Percentiles rank a stretch among this genome's conserved stretches.
These are phyloP conservation scores for Capronia epimyces DNA, from an alignment of 2,329 filamentous ascomycete genomes.

Conservation along the genomic window DNA sequence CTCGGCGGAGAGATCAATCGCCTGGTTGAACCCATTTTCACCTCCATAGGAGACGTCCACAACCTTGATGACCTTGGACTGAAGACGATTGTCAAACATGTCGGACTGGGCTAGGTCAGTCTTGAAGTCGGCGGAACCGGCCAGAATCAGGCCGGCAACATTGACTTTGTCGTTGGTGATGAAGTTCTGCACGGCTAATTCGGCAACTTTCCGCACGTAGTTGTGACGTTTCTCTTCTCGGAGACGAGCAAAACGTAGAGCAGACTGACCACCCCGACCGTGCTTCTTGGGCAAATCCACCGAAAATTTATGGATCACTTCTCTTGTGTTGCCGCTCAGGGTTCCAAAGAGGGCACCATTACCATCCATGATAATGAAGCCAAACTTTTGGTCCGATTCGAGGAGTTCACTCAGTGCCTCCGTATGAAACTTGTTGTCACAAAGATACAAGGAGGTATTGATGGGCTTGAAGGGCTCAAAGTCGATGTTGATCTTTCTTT, in stretches of 20 bases:
- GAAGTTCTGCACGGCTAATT: constrained; percentile 97
- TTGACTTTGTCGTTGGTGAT: constrained; percentile 99
- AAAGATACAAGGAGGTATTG: constrained; percentile 98
- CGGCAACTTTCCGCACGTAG: constrained; percentile 97
- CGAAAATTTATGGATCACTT: constrained; percentile 95
- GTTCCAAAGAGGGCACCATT: constrained; percentile 97
- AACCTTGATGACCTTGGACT: constrained; percentile 96
- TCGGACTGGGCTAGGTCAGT: constrained; percentile 97
- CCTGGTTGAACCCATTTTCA: constrained; percentile 99
- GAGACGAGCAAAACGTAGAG: constrained; percentile 97
- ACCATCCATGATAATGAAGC: constrained; percentile 99
- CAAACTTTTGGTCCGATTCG: constrained; percentile 98
- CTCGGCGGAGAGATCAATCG: constrained; percentile 90
- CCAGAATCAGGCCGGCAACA: constrained; percentile 88
- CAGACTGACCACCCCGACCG: constrained; percentile 99
- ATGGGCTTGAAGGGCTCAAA: constrained; percentile 99
- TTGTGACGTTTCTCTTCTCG: constrained; percentile 99
- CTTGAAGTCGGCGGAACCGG: constrained; percentile 98
- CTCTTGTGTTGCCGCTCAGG: constrained; percentile 92
- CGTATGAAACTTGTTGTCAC: constrained; percentile 99
- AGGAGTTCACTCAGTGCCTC: constrained; percentile 94
- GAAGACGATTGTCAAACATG: constrained; percentile 88
- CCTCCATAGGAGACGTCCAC: constrained; percentile 98
- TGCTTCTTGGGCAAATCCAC: constrained; percentile 99
- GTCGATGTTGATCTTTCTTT: constrained; percentile 99